These are phyloP conservation scores for Terfezia boudieri DNA, from an alignment of 495 filamentous ascomycete genomes.

Conservation along the genomic window DNA sequence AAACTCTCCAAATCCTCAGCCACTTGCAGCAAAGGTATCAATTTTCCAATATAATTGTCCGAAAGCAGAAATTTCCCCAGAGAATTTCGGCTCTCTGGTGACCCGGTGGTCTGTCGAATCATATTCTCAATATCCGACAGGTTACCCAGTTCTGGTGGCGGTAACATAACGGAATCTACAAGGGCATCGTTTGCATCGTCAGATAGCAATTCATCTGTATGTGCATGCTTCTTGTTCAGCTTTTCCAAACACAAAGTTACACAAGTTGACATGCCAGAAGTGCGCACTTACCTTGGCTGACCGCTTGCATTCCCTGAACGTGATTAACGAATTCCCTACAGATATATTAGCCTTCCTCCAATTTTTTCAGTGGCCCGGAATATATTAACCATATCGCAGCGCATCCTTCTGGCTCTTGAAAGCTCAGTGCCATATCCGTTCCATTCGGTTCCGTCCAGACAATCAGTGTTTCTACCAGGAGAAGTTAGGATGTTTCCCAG, in stretches of 20 bases:
- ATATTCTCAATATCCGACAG: constrained; percentile 60
- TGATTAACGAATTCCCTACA: constrained; percentile 74
- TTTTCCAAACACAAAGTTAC: neutral
- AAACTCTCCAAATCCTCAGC: constrained; percentile 84
- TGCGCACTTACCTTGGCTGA: constrained; percentile 7
- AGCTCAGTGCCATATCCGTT: constrained; percentile 92
- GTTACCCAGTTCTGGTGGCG: constrained; percentile 53
- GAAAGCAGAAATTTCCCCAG: constrained; percentile 65
- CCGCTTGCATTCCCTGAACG: constrained; percentile 45
- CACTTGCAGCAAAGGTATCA: constrained; percentile 60
- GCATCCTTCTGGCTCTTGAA: constrained; percentile 93
- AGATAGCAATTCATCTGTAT: constrained; percentile 63
- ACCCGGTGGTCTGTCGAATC: constrained; percentile 52
- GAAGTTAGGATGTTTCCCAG: neutral
- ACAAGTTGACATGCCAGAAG: neutral
- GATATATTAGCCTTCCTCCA: too few species aligned
- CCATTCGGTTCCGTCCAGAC: constrained; percentile 83
- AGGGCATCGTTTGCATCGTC: constrained; percentile 37
- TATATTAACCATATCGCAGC: constrained; percentile 54
- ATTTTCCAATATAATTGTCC: constrained; percentile 69
- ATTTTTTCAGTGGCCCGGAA: too few species aligned
- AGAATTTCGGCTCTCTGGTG: constrained; percentile 60
- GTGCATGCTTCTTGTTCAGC: constrained; percentile 3
- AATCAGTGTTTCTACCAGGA: constrained; percentile 59
- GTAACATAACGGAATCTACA: constrained; percentile 45